Percentiles rank a stretch among this genome's conserved stretches.
These are phyloP conservation scores for Mycena capillaripes DNA, from an alignment of 768 basidiomycete genomes.

Conservation along the genomic window DNA sequence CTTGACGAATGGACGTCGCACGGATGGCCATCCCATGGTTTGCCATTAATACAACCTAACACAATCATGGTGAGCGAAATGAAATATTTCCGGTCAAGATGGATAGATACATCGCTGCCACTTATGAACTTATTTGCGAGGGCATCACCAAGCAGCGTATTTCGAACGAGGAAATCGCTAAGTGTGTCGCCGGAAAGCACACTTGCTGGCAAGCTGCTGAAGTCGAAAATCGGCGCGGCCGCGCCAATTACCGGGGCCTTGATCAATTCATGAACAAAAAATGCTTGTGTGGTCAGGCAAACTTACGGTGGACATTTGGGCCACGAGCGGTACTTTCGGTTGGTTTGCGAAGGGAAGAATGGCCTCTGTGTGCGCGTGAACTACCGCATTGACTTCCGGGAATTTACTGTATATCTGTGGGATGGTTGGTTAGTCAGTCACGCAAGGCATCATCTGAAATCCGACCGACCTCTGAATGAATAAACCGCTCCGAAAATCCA, in stretches of 20 bases:
- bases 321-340: not conserved
- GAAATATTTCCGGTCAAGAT: not conserved
- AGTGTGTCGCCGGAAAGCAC: not conserved
- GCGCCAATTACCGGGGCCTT: not conserved
- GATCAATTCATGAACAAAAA: not conserved
- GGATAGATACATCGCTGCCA: not conserved
- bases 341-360: not conserved
- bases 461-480: constrained; percentile 7
- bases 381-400: not conserved
- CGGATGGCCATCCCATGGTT: constrained; percentile 6
- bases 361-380: not conserved
- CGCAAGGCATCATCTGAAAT: not conserved
- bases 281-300: not conserved
- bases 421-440: not conserved
- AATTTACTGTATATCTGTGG: constrained; percentile 12
- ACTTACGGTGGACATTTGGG: not conserved
- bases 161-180: not conserved
- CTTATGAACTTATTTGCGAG: not conserved
- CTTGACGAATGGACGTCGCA: constrained; percentile 1
- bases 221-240: not conserved
- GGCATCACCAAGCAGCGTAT: not conserved
- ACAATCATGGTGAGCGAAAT: not conserved
- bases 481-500: constrained; percentile 3
- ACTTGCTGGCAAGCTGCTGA: not conserved
- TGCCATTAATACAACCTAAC: constrained; percentile 9